phyloP scores from a whole-genome alignment of 2,329 filamentous ascomycete species.

The Sarocladium brachiariae region DNA sequence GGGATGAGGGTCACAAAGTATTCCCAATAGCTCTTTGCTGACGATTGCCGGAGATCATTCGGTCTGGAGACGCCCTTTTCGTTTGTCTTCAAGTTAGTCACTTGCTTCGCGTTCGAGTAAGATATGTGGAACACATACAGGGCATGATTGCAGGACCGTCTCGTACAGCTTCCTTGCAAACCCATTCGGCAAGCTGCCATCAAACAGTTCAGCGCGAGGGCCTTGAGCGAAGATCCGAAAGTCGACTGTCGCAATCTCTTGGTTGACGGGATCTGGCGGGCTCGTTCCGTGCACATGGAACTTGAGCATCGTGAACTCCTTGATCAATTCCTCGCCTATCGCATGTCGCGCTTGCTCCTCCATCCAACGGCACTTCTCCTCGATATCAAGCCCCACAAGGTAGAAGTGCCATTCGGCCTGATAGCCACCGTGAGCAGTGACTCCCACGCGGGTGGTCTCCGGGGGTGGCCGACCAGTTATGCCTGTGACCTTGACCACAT shows the following conservation, averaged over 20 bases:
- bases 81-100: neutral
- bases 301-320: constrained; percentile 21
- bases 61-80: constrained; percentile 8
- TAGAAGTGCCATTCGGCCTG: constrained; percentile 27
- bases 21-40: constrained; percentile 5
- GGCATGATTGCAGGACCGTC: constrained; percentile 9
- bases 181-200: constrained; percentile 8
- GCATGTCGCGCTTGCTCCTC: constrained; percentile 19
- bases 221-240: constrained; percentile 33
- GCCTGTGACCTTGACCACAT: constrained; percentile 25
- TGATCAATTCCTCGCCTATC: constrained; percentile 12
- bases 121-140: constrained; percentile 1
- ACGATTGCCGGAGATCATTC: constrained; percentile 2
- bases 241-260: constrained; percentile 32
- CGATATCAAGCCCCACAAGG: constrained; percentile 17
- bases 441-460: constrained; percentile 30
- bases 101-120: neutral
- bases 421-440: constrained; percentile 30
- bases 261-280: constrained; percentile 19
- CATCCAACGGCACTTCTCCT: constrained; percentile 22
- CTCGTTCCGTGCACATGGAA: constrained; percentile 22
- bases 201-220: constrained; percentile 3
- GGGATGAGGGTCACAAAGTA: constrained; percentile 5
- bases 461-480: constrained; percentile 31
- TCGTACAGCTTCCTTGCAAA: constrained; percentile 10